These are phyloP conservation scores for Suillus variegatus DNA, from an alignment of 768 basidiomycete genomes.

Conservation along the genomic window DNA sequence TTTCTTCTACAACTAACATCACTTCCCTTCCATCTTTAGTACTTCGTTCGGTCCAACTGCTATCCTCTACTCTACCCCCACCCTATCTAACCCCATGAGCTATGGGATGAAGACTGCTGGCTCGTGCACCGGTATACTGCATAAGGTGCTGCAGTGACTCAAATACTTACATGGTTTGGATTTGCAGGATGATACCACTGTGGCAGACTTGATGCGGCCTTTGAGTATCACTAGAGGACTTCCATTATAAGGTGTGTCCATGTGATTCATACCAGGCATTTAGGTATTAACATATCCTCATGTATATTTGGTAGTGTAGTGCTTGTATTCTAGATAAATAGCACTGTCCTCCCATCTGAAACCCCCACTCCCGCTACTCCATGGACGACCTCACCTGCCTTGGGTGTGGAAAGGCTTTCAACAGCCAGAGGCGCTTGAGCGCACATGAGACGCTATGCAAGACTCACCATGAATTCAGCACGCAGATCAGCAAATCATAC, in stretches of 20 bases:
- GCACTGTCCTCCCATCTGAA: background rate
- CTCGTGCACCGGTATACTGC: no score
- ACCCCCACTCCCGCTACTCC: no score
- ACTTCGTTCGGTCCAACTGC: constrained; percentile 79
- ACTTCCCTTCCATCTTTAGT: constrained; percentile 72
- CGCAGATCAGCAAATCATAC: no score
- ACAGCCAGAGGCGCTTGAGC: no score
- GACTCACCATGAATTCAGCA: no score
- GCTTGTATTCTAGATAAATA: background rate
- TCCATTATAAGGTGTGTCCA: background rate
- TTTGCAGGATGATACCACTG: background rate
- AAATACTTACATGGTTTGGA: no score
- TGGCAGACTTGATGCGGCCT: background rate
- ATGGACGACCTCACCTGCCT: no score
- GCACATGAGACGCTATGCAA: no score
- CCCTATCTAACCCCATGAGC: constrained; percentile 66
- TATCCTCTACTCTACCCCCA: constrained; percentile 66
- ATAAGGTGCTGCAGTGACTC: no score
- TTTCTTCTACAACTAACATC: constrained; percentile 10
- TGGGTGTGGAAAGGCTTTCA: no score
- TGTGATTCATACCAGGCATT: background rate
- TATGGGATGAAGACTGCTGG: constrained; percentile 46
- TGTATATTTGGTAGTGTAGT: background rate
- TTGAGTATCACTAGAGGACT: no score
- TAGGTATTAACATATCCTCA: background rate